These are phyloP conservation scores for Hymenoscyphus occultus DNA, from an alignment of 2,329 filamentous ascomycete species.

Conservation along the genomic window DNA sequence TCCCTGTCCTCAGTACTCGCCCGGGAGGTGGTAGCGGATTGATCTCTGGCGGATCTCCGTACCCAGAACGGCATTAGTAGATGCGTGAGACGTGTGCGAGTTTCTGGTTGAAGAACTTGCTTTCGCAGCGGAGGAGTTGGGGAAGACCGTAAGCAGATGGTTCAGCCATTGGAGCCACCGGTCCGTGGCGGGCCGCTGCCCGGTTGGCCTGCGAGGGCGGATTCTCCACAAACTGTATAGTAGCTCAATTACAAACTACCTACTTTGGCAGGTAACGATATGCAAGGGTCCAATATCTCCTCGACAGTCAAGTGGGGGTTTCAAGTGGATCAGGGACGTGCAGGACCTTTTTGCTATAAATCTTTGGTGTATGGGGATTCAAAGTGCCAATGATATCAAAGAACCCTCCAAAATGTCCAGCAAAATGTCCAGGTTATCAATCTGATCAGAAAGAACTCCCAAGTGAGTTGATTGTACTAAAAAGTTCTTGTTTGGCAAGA, in stretches of 20 bases:
- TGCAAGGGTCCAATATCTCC: not conserved
- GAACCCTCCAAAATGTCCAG: no score
- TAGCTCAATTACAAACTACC: not conserved
- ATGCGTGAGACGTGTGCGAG: not conserved
- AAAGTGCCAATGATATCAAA: no score
- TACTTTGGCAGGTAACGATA: slow-evolving; percentile 3
- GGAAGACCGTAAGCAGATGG: slow-evolving; percentile 14
- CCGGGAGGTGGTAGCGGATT: not conserved
- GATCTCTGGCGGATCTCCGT: slow-evolving; percentile 10
- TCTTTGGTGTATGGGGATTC: no score
- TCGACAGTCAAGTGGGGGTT: no score
- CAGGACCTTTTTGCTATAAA: no score
- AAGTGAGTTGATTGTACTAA: not conserved
- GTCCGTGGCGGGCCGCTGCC: slow-evolving; percentile 1
- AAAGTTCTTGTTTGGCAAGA: not conserved
- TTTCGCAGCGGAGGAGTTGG: slow-evolving; percentile 10
- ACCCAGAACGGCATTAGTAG: slow-evolving; percentile 7
- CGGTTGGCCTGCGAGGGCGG: not conserved
- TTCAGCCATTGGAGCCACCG: not conserved
- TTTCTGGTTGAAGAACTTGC: slow-evolving; percentile 5
- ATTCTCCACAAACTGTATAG: not conserved
- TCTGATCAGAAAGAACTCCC: not conserved
- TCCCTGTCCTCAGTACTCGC: not conserved
- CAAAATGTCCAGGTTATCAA: not conserved
- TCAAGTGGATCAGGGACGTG: no score